Base-by-base conservation (phyloP, 257 asterid species). In the Nemophila menziesii region DNA sequence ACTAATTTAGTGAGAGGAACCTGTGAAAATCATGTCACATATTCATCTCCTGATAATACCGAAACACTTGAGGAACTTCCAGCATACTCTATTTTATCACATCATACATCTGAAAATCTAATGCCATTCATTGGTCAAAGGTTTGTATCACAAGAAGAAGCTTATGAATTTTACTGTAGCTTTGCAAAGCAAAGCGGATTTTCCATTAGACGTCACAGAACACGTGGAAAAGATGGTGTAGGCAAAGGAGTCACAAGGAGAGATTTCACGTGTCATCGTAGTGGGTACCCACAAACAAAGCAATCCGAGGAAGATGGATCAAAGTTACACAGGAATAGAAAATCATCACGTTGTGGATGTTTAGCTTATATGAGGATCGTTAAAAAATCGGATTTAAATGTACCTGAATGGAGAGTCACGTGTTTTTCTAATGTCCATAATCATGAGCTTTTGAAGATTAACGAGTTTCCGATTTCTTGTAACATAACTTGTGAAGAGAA, bases 331-430 rank as follows among this genome's bases (percentile, higher is more conserved):
- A 63, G 78, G 60, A 72, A 72, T 21, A 47, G 80, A 44, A 76
- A 69, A 54, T 72, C 80, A 27, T 63, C 78, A 2, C 75, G 86
- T 5, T 76, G 86, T 39, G 86, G 86, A 48, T 76, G 86, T 56
- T 75, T 57, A 50, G 80, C 86, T 1, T 68, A 76, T 16, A 57
- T 76, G 78, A 63, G 86, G 56, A 72, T 76, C 12, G 73, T 60
- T 13, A 76, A 63, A 56, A 46, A 66, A 45, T 73, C 69, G 11
- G 77, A 72, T 44, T 76, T 55, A 8, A 71, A 63, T 15, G 69
- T 76, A 26, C 68, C 75, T 5, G 86, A 76, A 58, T 76, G 86
- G 86, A 68, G 73, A 27, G 62, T 76, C 20, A 76, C 78, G 9
- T 75, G 75, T 50, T 72, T 76, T 49, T 60, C 45, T 34, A 76